Base-by-base conservation (phyloP, 2,329 filamentous ascomycete genomes). In the Endoconidiophora polonica region DNA sequence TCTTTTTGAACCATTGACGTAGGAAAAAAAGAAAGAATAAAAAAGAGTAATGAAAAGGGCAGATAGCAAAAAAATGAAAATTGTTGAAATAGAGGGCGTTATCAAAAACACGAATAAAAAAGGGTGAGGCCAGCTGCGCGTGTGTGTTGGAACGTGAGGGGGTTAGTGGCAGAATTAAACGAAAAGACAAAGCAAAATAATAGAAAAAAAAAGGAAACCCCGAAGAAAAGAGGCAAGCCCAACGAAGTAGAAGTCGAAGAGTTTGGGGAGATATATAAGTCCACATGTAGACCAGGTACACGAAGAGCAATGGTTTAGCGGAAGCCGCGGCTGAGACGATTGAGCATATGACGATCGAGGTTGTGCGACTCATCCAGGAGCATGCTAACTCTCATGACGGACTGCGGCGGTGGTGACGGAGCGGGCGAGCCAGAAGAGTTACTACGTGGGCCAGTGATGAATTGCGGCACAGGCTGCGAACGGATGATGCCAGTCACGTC, bases 321-420 rank as follows among this genome's bases (percentile, higher is more conserved):
- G n/a, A 48, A 37, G 41, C 48, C 40, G 3, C 44, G 44, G 42
- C 44, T 39, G 39, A 44, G 48, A 22, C 48, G 52, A 24, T 54
- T 45, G 24, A 49, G 33, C 48, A 48, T 54, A 39, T 44, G 43
- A 33, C 49, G 49, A 49, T 54, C 46, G 6, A 46, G 20, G 36
- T 38, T 29, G 29, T 47, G 48, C 26, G 39, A 46, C 20, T 41
- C 44, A 22, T 49, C 48, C 41, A 44, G 22, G 7, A 49, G 33
- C 22, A 37, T 26, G 20, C 18, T 24, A 12, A 49, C 9, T 12
- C 37, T 49, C 48, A 49, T 49, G 10, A 42, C 22, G 16, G 37
- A 46, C 4, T 18, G 16, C 16, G 14, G 22, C 9, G 44, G 44
- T 12, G 45, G 45, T 2, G 36, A 48, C 9, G 45, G 37, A 22